phyloP scores from a whole-genome alignment of 805 yeast species.

The Lipomyces yamanashiensis region DNA sequence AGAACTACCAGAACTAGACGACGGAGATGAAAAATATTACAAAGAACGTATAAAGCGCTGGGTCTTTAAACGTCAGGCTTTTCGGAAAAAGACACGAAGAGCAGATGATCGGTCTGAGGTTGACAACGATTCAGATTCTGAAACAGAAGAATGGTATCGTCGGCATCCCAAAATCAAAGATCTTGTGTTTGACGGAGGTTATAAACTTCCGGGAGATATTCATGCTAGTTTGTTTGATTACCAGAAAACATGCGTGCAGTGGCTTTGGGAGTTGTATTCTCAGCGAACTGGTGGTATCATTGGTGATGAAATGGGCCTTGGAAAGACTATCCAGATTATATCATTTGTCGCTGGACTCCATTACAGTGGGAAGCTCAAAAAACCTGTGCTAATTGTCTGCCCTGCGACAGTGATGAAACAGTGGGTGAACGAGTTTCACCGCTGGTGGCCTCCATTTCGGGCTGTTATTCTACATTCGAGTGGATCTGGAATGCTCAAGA shows the following conservation, averaged over 20 bases:
- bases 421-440: constrained; percentile 95
- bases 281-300: constrained; percentile 94
- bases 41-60: constrained; percentile 65
- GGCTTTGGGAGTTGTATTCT: constrained; percentile 92
- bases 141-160: constrained; percentile 61
- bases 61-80: constrained; percentile 57
- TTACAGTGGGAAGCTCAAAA: constrained; percentile 71
- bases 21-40: constrained; percentile 75
- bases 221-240: constrained; percentile 86
- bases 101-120: not conserved
- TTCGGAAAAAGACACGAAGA: constrained; percentile 45
- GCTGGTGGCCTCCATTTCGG: constrained; percentile 97
- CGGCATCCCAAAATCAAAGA: constrained; percentile 82
- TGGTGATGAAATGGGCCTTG: constrained; percentile 98
- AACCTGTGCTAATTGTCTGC: constrained; percentile 85
- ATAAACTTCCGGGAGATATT: constrained; percentile 86
- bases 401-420: constrained; percentile 96
- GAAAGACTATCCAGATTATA: constrained; percentile 91
- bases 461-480: constrained; percentile 87
- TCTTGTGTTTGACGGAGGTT: constrained; percentile 70
- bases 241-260: constrained; percentile 94
- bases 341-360: constrained; percentile 90
- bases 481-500: constrained; percentile 76
- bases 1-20: constrained; percentile 62
- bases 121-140: constrained; percentile 25